These are phyloP conservation scores for Mycocalia duriaeana DNA, from an alignment of 1,284 basidiomycete species.

Conservation along the genomic window DNA sequence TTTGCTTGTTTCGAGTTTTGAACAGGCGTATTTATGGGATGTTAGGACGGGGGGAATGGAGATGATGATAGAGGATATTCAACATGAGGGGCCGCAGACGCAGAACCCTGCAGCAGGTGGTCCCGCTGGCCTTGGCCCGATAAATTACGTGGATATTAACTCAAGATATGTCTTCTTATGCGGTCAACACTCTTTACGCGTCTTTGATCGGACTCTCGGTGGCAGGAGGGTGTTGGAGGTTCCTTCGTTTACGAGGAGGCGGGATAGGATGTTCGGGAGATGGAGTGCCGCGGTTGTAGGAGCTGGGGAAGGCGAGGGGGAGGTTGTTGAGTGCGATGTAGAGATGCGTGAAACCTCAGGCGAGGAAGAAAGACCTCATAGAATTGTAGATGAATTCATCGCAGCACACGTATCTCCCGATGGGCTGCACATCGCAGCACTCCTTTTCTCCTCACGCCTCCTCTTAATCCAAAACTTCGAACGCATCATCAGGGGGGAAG, in stretches of 20 bases:
- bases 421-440: slow-evolving; percentile 48
- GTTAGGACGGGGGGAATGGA: slow-evolving; percentile 42
- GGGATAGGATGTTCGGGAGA: neutral
- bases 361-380: slow-evolving; percentile 5
- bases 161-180: slow-evolving; percentile 58
- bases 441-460: slow-evolving; percentile 39
- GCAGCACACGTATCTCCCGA: slow-evolving; percentile 60
- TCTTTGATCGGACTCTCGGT: too few relatives aligned
- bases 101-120: slow-evolving; percentile 4
- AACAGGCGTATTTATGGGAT: slow-evolving; percentile 55
- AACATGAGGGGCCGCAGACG: slow-evolving; percentile 15
- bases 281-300: neutral
- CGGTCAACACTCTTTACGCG: slow-evolving; percentile 39
- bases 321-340: slow-evolving; percentile 10
- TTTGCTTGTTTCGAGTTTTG: slow-evolving; percentile 41
- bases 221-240: neutral
- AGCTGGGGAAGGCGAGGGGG: neutral
- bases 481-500: slow-evolving; percentile 25
- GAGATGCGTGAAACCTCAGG: neutral
- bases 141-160: slow-evolving; percentile 67
- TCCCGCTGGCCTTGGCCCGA: slow-evolving; percentile 27
- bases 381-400: slow-evolving; percentile 22
- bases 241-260: neutral
- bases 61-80: slow-evolving; percentile 41
- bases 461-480: slow-evolving; percentile 53